Evolutionary conservation across 768 basidiomycete species (phyloP).

Genomic region (Boletus rufocinnamomeus): DNA sequence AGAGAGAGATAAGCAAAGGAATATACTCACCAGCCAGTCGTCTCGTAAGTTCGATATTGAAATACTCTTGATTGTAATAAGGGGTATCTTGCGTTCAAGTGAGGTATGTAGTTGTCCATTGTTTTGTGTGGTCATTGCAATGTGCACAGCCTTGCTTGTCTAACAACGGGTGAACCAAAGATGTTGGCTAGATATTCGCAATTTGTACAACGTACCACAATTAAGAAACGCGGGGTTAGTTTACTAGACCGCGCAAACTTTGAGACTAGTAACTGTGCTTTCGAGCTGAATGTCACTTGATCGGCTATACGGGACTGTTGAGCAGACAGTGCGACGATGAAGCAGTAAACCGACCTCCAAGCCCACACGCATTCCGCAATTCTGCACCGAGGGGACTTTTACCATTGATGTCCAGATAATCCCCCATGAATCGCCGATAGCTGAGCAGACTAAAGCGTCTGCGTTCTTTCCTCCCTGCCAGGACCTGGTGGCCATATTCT

Average conservation of each 20-base stretch:
- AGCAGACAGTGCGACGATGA: not conserved
- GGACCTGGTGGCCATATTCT: slow-evolving; percentile 93
- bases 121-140: slow-evolving; percentile 62
- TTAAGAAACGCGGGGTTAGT: slow-evolving; percentile 85
- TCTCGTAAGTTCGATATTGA: slow-evolving; percentile 88
- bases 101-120: slow-evolving; percentile 59
- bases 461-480: slow-evolving; percentile 91
- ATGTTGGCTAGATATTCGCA: not conserved
- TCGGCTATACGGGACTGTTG: slow-evolving; percentile 52
- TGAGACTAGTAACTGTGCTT: slow-evolving; percentile 80
- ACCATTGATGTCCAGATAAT: slow-evolving; percentile 91
- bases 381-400: slow-evolving; percentile 76
- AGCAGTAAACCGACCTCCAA: slow-evolving; percentile 58
- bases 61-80: slow-evolving; percentile 85
- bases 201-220: slow-evolving; percentile 63
- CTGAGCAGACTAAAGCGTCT: slow-evolving; percentile 91
- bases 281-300: slow-evolving; percentile 79
- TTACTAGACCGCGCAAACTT: slow-evolving; percentile 87
- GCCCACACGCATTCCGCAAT: slow-evolving; percentile 67
- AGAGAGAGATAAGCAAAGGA: not conserved
- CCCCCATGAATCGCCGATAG: slow-evolving; percentile 93
- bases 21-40: slow-evolving; percentile 82
- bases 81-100: slow-evolving; percentile 85
- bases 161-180: slow-evolving; percentile 4
- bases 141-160: slow-evolving; percentile 74